phyloP scores from a whole-genome alignment of 768 basidiomycete genomes.

The Kwoniella sp. region DNA sequence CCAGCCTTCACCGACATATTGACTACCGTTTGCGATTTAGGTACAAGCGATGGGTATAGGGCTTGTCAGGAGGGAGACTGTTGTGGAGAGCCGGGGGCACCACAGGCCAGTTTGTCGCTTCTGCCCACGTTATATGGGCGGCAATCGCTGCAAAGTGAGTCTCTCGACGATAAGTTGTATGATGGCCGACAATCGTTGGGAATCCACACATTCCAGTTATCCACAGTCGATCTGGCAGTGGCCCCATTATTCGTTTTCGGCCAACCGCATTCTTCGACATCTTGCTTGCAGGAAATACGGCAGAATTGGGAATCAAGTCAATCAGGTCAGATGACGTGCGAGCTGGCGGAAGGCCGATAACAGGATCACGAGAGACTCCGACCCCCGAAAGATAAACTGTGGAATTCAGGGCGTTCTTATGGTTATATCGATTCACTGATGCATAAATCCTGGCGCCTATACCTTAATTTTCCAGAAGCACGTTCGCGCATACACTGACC shows the following conservation, averaged over 20 bases:
- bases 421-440: neutral
- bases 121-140: too few species aligned
- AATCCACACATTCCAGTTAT: neutral
- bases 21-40: neutral
- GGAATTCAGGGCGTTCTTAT: neutral
- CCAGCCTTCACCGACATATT: constrained; percentile 4
- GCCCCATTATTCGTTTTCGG: neutral
- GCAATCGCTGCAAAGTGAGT: too few species aligned
- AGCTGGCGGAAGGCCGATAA: neutral
- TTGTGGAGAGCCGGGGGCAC: too few species aligned
- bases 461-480: too few species aligned
- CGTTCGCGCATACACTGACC: too few species aligned
- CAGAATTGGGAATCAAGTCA: neutral
- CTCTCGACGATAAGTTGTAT: too few species aligned
- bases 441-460: neutral
- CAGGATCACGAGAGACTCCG: neutral
- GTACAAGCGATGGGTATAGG: neutral
- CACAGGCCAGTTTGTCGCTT: too few species aligned
- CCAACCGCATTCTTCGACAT: neutral
- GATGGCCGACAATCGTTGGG: too few species aligned
- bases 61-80: neutral
- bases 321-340: neutral
- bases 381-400: neutral
- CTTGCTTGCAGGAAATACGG: neutral
- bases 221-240: neutral